Percentiles rank a stretch among this genome's conserved stretches.
Conservation (phyloP, 208 protist species). For the Trypanosoma lewisi region DNA sequence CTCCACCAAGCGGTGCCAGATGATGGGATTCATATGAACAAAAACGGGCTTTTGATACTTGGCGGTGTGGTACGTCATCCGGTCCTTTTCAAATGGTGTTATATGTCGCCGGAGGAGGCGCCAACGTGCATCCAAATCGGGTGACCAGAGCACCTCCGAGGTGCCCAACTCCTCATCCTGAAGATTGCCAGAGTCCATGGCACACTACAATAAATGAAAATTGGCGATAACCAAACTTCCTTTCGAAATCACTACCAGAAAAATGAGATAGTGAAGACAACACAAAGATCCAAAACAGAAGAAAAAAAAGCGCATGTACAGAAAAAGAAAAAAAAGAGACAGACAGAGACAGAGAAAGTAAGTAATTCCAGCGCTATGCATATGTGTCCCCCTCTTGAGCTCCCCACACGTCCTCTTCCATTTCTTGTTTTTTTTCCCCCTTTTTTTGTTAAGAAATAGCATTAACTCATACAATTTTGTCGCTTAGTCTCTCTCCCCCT, state of each 20-base stretch:
- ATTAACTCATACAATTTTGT: background rate
- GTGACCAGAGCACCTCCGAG: slow-evolving; percentile 15
- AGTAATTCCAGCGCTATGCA: background rate
- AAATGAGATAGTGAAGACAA: too few species aligned
- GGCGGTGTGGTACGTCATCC: slow-evolving; percentile 13
- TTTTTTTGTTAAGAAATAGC: background rate
- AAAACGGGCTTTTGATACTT: slow-evolving; percentile 28
- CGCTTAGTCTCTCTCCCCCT: background rate
- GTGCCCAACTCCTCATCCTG: slow-evolving; percentile 14
- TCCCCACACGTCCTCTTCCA: background rate
- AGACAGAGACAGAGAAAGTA: background rate
- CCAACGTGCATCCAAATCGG: slow-evolving; percentile 26
- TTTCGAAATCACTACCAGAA: background rate
- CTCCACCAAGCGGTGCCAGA: slow-evolving; percentile 21
- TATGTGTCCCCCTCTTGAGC: background rate
- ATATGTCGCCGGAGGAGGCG: slow-evolving; percentile 19
- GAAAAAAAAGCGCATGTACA: background rate
- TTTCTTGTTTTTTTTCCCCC: background rate
- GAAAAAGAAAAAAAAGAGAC: slow-evolving; percentile 17
- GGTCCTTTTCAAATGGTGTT: slow-evolving; percentile 24
- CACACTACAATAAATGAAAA: too few species aligned
- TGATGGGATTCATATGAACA: slow-evolving; percentile 23
- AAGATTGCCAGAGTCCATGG: slow-evolving; percentile 11
- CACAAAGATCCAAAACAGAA: background rate
- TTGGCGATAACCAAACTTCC: background rate